Evolutionary conservation across 352 stramenopile species (phyloP).

Genomic region (Elongisporangium prolatum): DNA sequence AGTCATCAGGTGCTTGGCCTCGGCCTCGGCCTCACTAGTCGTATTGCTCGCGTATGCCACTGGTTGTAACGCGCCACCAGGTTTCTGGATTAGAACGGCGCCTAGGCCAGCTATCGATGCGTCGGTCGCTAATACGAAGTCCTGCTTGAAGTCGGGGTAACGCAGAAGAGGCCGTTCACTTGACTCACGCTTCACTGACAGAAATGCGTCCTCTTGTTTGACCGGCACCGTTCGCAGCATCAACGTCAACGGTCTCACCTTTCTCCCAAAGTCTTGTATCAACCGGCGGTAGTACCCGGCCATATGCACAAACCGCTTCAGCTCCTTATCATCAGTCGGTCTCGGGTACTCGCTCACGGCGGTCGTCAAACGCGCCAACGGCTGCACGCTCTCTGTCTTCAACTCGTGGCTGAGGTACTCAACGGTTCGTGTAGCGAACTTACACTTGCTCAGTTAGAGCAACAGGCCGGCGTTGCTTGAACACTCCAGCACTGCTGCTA

Average conservation of each 20-base stretch:
- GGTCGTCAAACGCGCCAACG: constrained; percentile 1
- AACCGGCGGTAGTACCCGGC: constrained; percentile 27
- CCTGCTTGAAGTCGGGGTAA: constrained; percentile 12
- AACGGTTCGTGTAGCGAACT: too few relatives aligned
- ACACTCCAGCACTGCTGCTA: too few relatives aligned
- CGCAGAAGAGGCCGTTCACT: constrained; percentile 1
- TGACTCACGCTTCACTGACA: constrained; percentile 8
- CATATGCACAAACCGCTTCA: too few relatives aligned
- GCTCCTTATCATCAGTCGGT: too few relatives aligned
- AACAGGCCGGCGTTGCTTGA: too few relatives aligned
- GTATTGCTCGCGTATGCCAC: constrained; percentile 17
- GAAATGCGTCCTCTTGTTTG: constrained; percentile 13
- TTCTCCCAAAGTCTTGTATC: constrained; percentile 9
- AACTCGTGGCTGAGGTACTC: too few relatives aligned
- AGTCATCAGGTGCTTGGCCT: constrained; percentile 15
- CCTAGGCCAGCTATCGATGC: constrained; percentile 12
- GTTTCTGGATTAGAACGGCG: constrained; percentile 17
- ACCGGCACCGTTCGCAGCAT: constrained; percentile 8
- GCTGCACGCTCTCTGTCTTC: too few relatives aligned
- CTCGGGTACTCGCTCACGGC: constrained; percentile 8
- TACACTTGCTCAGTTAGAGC: too few relatives aligned
- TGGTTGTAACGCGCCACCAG: constrained; percentile 3
- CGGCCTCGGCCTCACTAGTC: constrained; percentile 6
- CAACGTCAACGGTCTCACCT: constrained; percentile 11
- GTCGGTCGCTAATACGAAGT: constrained; percentile 20